Percentiles rank a stretch among this genome's conserved stretches.
phyloP scores from a whole-genome alignment of 2,329 filamentous ascomycete genomes.

The Didymosphaeria variabile region DNA sequence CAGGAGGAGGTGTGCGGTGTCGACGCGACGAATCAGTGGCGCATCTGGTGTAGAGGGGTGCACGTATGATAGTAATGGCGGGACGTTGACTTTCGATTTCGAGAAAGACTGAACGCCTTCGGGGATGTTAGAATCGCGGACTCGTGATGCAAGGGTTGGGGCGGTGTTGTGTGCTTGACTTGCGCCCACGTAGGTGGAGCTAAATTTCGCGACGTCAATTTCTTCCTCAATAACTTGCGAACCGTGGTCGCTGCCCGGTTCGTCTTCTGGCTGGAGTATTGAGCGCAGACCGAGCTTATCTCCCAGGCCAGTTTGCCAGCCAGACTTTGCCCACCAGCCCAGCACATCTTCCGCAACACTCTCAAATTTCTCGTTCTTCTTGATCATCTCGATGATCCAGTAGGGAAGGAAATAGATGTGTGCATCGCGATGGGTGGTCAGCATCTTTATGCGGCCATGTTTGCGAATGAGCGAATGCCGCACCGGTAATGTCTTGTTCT shows the following conservation, averaged over 20 bases:
- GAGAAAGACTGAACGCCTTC: conserved; percentile 37
- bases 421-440: conserved; percentile 86
- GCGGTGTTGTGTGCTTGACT: conserved; percentile 21
- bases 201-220: conserved; percentile 63
- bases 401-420: conserved; percentile 94
- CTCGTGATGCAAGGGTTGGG: conserved; percentile 47
- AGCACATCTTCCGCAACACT: conserved; percentile 91
- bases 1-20: conserved; percentile 83
- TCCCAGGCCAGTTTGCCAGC: conserved; percentile 84
- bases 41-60: conserved; percentile 68
- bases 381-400: conserved; percentile 88
- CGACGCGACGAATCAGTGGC: conserved; percentile 84
- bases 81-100: conserved; percentile 61
- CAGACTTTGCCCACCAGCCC: conserved; percentile 94
- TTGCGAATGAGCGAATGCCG: conserved; percentile 78
- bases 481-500: conserved; percentile 75
- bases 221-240: conserved; percentile 59
- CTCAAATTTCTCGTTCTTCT: conserved; percentile 81
- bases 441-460: conserved; percentile 79
- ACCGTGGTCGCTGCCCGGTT: conserved; percentile 49
- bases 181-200: conserved; percentile 54
- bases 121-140: conserved; percentile 41
- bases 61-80: conserved; percentile 82
- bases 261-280: conserved; percentile 64
- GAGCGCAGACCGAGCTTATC: conserved; percentile 78